These are phyloP conservation scores for Russula compacta DNA, from an alignment of 768 basidiomycete species.

Conservation along the genomic window DNA sequence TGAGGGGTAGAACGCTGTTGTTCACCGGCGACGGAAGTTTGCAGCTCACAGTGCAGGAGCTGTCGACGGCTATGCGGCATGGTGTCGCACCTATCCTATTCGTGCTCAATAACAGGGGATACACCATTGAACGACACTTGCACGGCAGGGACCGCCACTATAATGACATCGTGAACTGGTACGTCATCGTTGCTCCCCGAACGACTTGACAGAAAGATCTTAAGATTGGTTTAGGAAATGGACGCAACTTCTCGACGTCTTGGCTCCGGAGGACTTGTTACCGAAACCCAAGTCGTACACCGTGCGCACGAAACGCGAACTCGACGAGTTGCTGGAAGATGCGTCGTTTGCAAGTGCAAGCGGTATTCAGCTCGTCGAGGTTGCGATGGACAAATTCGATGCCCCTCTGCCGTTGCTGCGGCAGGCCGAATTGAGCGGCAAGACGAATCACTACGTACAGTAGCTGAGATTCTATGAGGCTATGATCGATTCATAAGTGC, in stretches of 20 bases:
- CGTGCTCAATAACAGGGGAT: conserved; percentile 71
- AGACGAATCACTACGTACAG: conserved; percentile 42
- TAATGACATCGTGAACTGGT: conserved; percentile 79
- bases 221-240: conserved; percentile 39
- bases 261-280: conserved; percentile 43
- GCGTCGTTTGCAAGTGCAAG: conserved; percentile 50
- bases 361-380: conserved; percentile 72
- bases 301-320: conserved; percentile 56
- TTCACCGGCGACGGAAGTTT: conserved; percentile 83
- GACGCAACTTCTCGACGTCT: conserved; percentile 50
- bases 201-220: not conserved
- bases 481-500: not conserved
- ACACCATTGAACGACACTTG: conserved; percentile 78
- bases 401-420: conserved; percentile 55
- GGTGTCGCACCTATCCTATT: conserved; percentile 78
- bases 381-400: conserved; percentile 65
- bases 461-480: not conserved
- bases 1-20: conserved; percentile 58
- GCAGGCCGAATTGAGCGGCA: conserved; percentile 46
- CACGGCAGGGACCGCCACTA: conserved; percentile 67
- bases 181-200: conserved; percentile 10
- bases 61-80: conserved; percentile 72
- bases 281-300: conserved; percentile 51
- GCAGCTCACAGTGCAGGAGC: conserved; percentile 76
- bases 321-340: conserved; percentile 59